Evolutionary conservation across 306 rosid genomes (phyloP).

Genomic region (Prunus mira): DNA sequence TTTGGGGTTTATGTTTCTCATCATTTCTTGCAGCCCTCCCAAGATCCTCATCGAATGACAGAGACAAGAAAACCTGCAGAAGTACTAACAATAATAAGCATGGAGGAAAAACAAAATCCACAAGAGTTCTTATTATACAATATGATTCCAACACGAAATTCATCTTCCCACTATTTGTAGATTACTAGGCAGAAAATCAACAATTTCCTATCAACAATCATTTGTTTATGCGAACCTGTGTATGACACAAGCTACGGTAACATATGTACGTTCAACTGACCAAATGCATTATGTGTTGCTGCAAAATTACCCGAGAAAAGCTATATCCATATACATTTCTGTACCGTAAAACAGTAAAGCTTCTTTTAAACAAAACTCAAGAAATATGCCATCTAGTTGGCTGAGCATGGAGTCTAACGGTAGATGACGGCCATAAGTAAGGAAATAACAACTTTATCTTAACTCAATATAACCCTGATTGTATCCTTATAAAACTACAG

Average conservation of each 20-base stretch:
- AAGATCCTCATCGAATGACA: conserved; percentile 80
- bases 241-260: background rate
- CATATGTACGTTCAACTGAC: background rate
- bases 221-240: background rate
- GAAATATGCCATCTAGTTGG: background rate
- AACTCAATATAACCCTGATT: background rate
- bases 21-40: conserved; percentile 55
- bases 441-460: background rate
- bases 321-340: background rate
- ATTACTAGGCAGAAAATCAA: background rate
- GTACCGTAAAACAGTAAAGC: background rate
- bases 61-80: conserved; percentile 76
- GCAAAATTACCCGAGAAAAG: background rate
- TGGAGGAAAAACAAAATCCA: background rate
- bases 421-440: background rate
- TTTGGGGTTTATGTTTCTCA: conserved; percentile 49
- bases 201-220: background rate
- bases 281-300: background rate
- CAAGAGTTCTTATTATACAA: background rate
- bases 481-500: background rate
- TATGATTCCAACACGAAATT: background rate
- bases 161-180: background rate
- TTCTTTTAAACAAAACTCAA: background rate
- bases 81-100: conserved; percentile 23
- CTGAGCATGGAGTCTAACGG: background rate